Evolutionary conservation across 345 rosid species (phyloP).

Genomic region (Firmiana major): DNA sequence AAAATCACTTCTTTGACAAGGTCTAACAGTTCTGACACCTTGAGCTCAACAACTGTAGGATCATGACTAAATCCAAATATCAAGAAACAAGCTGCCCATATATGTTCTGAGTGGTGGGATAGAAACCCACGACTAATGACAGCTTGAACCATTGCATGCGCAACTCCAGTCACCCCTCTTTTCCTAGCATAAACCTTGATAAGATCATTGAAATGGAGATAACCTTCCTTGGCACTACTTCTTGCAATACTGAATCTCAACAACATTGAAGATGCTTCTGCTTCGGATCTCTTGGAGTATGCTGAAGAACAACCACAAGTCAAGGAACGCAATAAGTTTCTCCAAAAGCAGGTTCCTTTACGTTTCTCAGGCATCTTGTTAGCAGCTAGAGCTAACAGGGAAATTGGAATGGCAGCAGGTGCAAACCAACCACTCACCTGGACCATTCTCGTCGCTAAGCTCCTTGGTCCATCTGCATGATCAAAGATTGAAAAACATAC

Average conservation of each 20-base stretch:
- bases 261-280: slow-evolving; percentile 78
- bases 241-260: slow-evolving; percentile 82
- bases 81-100: slow-evolving; percentile 85
- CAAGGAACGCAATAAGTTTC: slow-evolving; percentile 52
- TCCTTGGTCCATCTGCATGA: slow-evolving; percentile 82
- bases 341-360: slow-evolving; percentile 47
- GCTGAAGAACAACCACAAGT: slow-evolving; percentile 67
- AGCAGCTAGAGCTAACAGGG: slow-evolving; percentile 74
- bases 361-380: slow-evolving; percentile 71
- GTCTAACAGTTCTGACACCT: slow-evolving; percentile 57
- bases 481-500: slow-evolving; percentile 95
- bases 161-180: slow-evolving; percentile 45
- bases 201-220: slow-evolving; percentile 57
- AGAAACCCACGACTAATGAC: slow-evolving; percentile 60
- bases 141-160: slow-evolving; percentile 71
- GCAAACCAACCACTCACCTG: slow-evolving; percentile 92
- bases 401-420: slow-evolving; percentile 67
- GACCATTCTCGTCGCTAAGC: slow-evolving; percentile 90
- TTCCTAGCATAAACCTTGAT: slow-evolving; percentile 64
- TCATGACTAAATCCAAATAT: slow-evolving; percentile 72
- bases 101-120: slow-evolving; percentile 54
- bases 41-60: slow-evolving; percentile 55
- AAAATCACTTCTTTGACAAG: slow-evolving; percentile 59
- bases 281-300: slow-evolving; percentile 58
- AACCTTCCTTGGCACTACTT: slow-evolving; percentile 55